Percentiles rank a stretch among this genome's conserved stretches.
These are phyloP conservation scores for Gleditsia sinensis DNA, from an alignment of 306 rosid species.

Conservation along the genomic window DNA sequence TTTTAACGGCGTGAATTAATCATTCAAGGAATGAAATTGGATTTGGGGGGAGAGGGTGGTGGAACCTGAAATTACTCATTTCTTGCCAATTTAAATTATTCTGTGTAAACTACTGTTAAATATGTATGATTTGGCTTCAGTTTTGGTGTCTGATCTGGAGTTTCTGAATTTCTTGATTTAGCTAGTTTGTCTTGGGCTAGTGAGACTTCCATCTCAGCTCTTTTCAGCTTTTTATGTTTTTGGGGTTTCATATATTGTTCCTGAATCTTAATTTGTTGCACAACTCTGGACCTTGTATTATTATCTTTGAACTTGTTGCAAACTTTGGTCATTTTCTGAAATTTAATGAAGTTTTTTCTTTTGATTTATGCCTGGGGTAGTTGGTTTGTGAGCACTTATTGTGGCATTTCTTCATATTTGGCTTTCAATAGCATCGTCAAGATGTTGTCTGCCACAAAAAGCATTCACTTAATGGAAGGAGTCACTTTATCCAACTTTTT, in stretches of 20 bases:
- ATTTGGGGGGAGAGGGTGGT: not conserved
- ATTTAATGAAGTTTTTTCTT: not conserved
- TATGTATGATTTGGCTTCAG: no score
- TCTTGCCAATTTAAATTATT: conserved; percentile 18
- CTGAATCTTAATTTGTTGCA: no score
- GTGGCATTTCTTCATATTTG: conserved; percentile 18
- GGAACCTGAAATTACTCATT: not conserved
- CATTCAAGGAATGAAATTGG: not conserved
- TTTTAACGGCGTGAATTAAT: conserved; percentile 6
- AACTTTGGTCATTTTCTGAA: conserved; percentile 18
- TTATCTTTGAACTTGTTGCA: conserved; percentile 28
- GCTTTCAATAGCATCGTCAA: conserved; percentile 21
- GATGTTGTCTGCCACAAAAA: conserved; percentile 17
- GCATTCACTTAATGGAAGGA: not conserved
- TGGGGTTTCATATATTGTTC: not conserved
- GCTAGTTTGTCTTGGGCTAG: not conserved
- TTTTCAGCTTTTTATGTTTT: not conserved
- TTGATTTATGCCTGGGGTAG: conserved; percentile 2
- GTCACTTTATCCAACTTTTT: no score
- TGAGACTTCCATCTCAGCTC: not conserved
- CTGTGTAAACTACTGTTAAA: conserved; percentile 12
- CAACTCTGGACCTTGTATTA: not conserved
- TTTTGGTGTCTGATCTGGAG: not conserved
- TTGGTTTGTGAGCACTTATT: conserved; percentile 12
- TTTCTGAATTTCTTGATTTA: not conserved